Evolutionary conservation across 2,329 filamentous ascomycete genomes (phyloP), one percentile per base, ranked within the genome.

Genomic region (Chrysoporthe austroafricana): DNA sequence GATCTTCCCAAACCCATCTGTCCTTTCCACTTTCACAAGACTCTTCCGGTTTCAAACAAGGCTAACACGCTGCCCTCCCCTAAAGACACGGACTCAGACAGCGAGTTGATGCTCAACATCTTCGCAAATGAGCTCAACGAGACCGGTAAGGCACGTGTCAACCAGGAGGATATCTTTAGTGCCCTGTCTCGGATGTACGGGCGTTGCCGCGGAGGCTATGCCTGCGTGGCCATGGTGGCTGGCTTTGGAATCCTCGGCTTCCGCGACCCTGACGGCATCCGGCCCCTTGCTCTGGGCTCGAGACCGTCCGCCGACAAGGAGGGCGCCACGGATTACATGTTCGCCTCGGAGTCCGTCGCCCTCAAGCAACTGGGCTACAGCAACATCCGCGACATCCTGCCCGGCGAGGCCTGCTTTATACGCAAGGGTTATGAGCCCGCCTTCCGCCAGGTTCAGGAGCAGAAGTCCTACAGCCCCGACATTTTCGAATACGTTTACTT

Each of bases 401-500:
- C 94, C 0, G 94, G 94, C 32, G 87, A 97, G 79, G 93, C 93
- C 2, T 92, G 96, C 70, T 93, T 96, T 75, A 90, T 96, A 70
- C 84, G 90, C 74, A 96, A 96, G 80, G 92, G 92, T 52, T 84
- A 86, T 62, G 82, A 84, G 64, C 92, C 93, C 0, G 85, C 90
- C 60, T 96, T 94, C 82, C 84, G 85, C 70, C 93, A 97, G 78
- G 88, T 97, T 16, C 87, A 89, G 52, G 80, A 86, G 68, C 84
- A 85, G 72, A 85, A 86, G 73, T 84, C 85, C 18, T 97, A 97
- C 76, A 89, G 91, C 1, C 93, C 93, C 0, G 94, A 97, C 76
- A 91, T 93, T 70, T 96, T 96, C 74, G 92, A 96, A 79, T 93
- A 90, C 71, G 91, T 97, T 67, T 97, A 97, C 81, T 94, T 97